These are phyloP conservation scores for Myriosclerotinia scirpicola DNA, from an alignment of 2,329 filamentous ascomycete genomes.

Conservation along the genomic window DNA sequence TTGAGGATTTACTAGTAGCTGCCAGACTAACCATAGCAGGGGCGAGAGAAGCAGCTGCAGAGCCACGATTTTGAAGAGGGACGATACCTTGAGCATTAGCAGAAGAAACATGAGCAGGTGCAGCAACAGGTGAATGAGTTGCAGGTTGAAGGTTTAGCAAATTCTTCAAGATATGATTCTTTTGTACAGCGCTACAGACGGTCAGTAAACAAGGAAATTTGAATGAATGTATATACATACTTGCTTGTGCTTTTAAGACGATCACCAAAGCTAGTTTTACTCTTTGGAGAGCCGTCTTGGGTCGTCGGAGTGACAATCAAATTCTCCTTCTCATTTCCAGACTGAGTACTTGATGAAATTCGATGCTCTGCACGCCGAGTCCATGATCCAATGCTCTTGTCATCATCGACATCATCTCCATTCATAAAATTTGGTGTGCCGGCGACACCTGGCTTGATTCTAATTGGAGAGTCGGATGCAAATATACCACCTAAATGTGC, in stretches of 20 bases:
- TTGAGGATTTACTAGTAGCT: background rate
- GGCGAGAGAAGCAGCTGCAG: conserved; percentile 39
- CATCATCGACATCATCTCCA: conserved; percentile 3
- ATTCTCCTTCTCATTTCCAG: conserved; percentile 11
- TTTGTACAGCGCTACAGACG: conserved; percentile 32
- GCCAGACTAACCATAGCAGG: conserved; percentile 29
- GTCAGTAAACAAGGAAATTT: conserved; percentile 4
- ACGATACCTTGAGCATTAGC: conserved; percentile 40
- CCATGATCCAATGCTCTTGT: conserved; percentile 13
- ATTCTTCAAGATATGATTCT: conserved; percentile 39
- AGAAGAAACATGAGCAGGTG: conserved; percentile 37
- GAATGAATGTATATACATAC: conserved; percentile 27
- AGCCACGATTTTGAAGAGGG: conserved; percentile 38
- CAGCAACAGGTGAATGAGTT: conserved; percentile 30
- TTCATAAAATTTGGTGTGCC: conserved; percentile 7
- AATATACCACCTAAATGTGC: conserved; percentile 5
- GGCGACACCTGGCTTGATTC: background rate
- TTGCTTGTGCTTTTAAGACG: conserved; percentile 34
- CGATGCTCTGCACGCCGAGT: conserved; percentile 2
- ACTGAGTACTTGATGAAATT: conserved; percentile 11
- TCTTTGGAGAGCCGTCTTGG: conserved; percentile 27
- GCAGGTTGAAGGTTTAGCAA: conserved; percentile 37
- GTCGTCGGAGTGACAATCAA: conserved; percentile 25
- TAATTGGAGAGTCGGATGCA: conserved; percentile 5
- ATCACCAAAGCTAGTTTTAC: conserved; percentile 29